Evolutionary conservation across 371 early-diverging fungal genomes (phyloP).

Genomic region (Quaeritorhiza haematococci): DNA sequence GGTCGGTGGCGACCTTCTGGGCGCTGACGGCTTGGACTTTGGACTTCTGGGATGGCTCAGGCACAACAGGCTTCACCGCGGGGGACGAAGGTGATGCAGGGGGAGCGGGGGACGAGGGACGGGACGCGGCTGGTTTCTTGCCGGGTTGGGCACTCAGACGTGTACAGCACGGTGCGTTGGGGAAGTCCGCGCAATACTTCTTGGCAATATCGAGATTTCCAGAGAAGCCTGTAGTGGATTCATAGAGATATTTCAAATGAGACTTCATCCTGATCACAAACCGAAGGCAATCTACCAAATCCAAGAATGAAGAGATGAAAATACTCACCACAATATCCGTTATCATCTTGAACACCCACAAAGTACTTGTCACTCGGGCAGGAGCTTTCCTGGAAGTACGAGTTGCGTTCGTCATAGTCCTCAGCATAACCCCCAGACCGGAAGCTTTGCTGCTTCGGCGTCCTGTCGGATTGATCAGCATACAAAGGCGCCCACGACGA

Average conservation of each 20-base stretch:
- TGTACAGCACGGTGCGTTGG: constrained; percentile 17
- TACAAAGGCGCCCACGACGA: not conserved
- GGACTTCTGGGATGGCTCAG: too few species aligned
- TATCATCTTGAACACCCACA: constrained; percentile 18
- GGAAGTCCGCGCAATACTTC: constrained; percentile 22
- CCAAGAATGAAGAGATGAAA: not conserved
- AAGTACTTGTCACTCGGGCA: constrained; percentile 10
- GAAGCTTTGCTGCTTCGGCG: too few species aligned
- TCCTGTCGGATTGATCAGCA: too few species aligned
- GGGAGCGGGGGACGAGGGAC: not conserved
- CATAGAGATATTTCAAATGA: too few species aligned
- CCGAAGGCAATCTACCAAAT: not conserved
- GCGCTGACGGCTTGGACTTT: not conserved
- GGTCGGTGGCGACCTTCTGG: constrained; percentile 8
- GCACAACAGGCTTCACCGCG: too few species aligned
- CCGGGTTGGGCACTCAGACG: constrained; percentile 1
- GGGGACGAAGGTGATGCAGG: too few species aligned
- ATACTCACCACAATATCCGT: constrained; percentile 16
- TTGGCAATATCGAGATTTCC: constrained; percentile 24
- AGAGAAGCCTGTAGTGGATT: constrained; percentile 23
- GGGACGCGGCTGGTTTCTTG: not conserved
- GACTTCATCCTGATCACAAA: too few species aligned
- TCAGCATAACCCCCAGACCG: too few species aligned
- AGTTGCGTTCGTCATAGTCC: too few species aligned
- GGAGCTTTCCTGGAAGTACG: not conserved